Percentiles rank a stretch among this genome's conserved stretches.
Conservation (phyloP, 176 grass and related monocot genomes). For the Eragrostis nindensis region DNA sequence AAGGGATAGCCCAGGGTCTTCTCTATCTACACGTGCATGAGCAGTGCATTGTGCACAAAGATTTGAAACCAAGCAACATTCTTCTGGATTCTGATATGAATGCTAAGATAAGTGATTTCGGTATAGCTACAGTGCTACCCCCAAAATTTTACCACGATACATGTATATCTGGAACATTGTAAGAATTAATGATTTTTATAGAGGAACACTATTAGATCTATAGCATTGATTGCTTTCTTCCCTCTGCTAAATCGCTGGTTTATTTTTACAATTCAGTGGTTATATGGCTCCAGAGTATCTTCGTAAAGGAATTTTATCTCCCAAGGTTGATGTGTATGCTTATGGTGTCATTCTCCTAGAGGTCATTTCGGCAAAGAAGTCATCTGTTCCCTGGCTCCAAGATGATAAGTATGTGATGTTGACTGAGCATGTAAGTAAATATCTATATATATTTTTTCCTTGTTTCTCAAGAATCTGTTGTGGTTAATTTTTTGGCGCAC, state of each 20-base stretch:
- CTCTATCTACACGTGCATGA: too few relatives aligned
- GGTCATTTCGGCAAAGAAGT: conserved; percentile 12
- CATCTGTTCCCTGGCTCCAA: neutral
- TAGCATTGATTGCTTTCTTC: neutral
- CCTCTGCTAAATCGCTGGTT: neutral
- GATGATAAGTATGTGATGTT: neutral
- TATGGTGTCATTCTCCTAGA: conserved; percentile 10
- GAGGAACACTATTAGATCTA: neutral
- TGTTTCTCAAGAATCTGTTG: neutral
- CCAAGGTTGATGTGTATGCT: conserved; percentile 15
- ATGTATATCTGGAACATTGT: neutral
- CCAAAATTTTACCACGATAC: neutral
- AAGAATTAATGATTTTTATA: neutral
- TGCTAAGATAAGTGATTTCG: too few relatives aligned
- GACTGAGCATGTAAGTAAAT: conserved; percentile 21
- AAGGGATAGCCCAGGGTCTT: too few relatives aligned
- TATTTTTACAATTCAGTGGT: neutral
- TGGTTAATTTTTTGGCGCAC: neutral
- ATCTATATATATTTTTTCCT: neutral
- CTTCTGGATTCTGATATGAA: neutral
- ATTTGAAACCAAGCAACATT: neutral
- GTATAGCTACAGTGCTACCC: neutral
- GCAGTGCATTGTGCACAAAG: neutral
- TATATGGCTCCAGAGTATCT: neutral
- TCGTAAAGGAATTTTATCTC: neutral